Evolutionary conservation across 495 filamentous ascomycete genomes (phyloP), one percentile per base, ranked within the genome.

Genomic region (Hypoxylon subgilvum): DNA sequence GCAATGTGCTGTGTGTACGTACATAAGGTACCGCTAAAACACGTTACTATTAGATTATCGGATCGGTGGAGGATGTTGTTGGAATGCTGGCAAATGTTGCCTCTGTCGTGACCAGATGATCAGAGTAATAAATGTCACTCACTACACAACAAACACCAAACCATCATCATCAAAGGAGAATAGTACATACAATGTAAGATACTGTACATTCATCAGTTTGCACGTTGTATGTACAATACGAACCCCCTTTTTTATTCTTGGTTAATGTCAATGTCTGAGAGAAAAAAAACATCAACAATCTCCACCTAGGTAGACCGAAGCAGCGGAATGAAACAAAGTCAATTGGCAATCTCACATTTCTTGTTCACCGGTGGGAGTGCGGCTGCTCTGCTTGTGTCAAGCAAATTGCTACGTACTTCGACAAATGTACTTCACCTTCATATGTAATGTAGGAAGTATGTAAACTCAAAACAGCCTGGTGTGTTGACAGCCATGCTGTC

Each of bases 401-500:
- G 18, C 4, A n/a, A n/a, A n/a, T n/a, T n/a, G n/a, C n/a, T n/a
- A n/a, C n/a, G n/a, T n/a, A n/a, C n/a, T n/a, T n/a, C n/a, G n/a
- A n/a, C n/a, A n/a, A n/a, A n/a, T n/a, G n/a, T n/a, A n/a, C n/a
- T n/a, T n/a, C n/a, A n/a, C n/a, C n/a, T n/a, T n/a, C n/a, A n/a
- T n/a, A n/a, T n/a, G n/a, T n/a, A n/a, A n/a, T n/a, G n/a, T n/a
- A n/a, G n/a, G n/a, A n/a, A n/a, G n/a, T n/a, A n/a, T n/a, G n/a
- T 4, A 45, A 30, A 48, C 21, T 27, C 16, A 50, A 55, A 56
- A 46, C 50, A 44, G 44, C 32, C 31, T 5, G 9, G 8, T 10
- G 31, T 35, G 35, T 52, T 43, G 13, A 47, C 42, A 42, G 18
- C 40, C 12, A 25, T 19, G 36, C 34, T 63, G 53, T 63, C 53